Evolutionary conservation across 2,329 filamentous ascomycete genomes (phyloP).

Genomic region (Fusarium luffae): DNA sequence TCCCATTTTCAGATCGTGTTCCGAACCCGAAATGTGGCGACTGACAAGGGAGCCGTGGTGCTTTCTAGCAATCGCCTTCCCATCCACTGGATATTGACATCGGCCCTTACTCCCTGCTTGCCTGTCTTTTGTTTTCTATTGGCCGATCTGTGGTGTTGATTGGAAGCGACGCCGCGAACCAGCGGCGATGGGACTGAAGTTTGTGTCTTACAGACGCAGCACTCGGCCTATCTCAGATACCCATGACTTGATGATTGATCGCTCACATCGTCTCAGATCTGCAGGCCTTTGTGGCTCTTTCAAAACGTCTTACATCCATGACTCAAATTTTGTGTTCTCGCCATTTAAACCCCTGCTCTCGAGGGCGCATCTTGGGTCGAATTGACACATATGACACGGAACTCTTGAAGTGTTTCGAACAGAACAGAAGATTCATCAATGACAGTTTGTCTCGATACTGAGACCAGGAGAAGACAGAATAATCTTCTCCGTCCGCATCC

Average conservation of each 20-base stretch:
- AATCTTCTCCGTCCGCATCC: constrained; percentile 9
- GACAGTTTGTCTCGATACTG: constrained; percentile 1
- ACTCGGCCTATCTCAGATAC: constrained; percentile 36
- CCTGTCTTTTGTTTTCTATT: constrained; percentile 20
- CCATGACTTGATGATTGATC: constrained; percentile 33
- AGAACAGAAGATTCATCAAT: background rate
- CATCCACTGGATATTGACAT: constrained; percentile 32
- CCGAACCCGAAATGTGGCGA: constrained; percentile 16
- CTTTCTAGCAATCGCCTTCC: constrained; percentile 13
- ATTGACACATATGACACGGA: constrained; percentile 7
- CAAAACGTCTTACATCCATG: constrained; percentile 11
- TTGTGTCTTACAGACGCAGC: constrained; percentile 16
- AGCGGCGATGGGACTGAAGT: background rate
- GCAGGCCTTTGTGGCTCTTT: constrained; percentile 20
- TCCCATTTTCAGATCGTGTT: constrained; percentile 25
- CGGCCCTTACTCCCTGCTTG: constrained; percentile 31
- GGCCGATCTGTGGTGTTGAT: constrained; percentile 27
- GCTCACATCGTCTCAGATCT: constrained; percentile 42
- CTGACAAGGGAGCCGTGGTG: constrained; percentile 14
- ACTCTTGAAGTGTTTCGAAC: constrained; percentile 3
- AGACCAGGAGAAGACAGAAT: constrained; percentile 4
- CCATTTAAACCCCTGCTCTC: constrained; percentile 18
- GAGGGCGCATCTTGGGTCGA: constrained; percentile 10
- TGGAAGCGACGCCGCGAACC: constrained; percentile 19
- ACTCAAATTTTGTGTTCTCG: constrained; percentile 14